A percentile compares a stretch with the other conserved stretches of the same genome.
phyloP scores from a whole-genome alignment of 306 rosid genomes.

The Echinosophora koreensis region DNA sequence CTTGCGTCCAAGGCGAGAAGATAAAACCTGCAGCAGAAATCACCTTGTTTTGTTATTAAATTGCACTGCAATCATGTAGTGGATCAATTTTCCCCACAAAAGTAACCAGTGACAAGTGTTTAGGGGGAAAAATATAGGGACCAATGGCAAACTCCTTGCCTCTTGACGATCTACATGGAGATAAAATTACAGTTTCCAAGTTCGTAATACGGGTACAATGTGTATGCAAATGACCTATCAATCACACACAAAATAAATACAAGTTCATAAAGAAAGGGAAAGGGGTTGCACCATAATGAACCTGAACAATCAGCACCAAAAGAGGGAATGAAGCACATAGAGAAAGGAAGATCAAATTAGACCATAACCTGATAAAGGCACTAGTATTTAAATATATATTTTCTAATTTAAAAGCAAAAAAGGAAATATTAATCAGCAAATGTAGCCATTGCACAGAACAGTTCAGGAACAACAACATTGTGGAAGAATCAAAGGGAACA shows the following conservation, averaged over 20 bases:
- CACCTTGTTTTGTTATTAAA: conserved; percentile 37
- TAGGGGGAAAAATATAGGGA: background rate
- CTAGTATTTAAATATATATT: background rate
- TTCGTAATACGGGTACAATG: conserved; percentile 10
- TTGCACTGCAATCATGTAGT: background rate
- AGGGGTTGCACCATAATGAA: background rate
- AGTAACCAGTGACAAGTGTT: conserved; percentile 18
- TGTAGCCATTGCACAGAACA: background rate
- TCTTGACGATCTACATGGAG: conserved; percentile 11
- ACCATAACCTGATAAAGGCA: background rate
- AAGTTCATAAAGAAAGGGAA: background rate
- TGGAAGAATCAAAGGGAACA: background rate
- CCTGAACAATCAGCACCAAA: background rate
- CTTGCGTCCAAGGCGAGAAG: conserved; percentile 84
- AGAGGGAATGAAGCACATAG: background rate
- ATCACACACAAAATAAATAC: background rate
- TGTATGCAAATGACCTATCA: conserved; percentile 18
- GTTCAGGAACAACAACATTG: background rate
- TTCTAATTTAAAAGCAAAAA: background rate
- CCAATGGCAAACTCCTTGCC: conserved; percentile 12
- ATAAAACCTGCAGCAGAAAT: conserved; percentile 70
- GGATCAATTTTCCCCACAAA: conserved; percentile 14
- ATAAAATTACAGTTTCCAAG: conserved; percentile 18
- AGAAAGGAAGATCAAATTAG: background rate
- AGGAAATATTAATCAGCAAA: background rate